A percentile compares a stretch with the other conserved stretches of the same genome.
Conservation (phyloP, 495 filamentous ascomycete species). For the Penicillium chermesinum region DNA sequence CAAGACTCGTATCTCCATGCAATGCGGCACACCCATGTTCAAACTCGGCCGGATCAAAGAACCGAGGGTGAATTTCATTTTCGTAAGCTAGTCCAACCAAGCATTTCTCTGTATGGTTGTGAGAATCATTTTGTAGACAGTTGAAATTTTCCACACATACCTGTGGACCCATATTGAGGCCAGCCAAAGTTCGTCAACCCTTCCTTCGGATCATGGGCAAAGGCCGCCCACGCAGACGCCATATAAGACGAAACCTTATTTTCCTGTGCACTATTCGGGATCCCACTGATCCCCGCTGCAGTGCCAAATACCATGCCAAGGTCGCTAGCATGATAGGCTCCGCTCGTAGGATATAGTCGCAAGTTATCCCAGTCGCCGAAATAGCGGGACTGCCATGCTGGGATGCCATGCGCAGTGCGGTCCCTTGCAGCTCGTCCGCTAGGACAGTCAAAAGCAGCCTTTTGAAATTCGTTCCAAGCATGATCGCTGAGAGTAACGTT, state of each 20-base stretch:
- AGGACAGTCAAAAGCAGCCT: constrained; percentile 44
- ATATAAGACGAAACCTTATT: constrained; percentile 32
- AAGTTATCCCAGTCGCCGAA: constrained; percentile 46
- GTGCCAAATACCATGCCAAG: constrained; percentile 48
- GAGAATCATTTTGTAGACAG: neutral
- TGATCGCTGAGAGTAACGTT: constrained; percentile 19
- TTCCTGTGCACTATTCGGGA: constrained; percentile 24
- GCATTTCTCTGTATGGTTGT: neutral
- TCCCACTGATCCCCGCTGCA: constrained; percentile 29
- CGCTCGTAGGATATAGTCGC: constrained; percentile 37
- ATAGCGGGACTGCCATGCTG: constrained; percentile 50
- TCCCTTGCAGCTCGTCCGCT: constrained; percentile 27
- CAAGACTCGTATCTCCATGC: neutral
- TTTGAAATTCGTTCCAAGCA: constrained; percentile 38
- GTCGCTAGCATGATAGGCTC: constrained; percentile 46
- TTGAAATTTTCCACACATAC: constrained; percentile 10
- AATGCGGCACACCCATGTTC: constrained; percentile 2
- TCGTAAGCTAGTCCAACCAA: constrained; percentile 5
- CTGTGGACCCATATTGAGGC: constrained; percentile 28
- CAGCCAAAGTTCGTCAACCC: constrained; percentile 40
- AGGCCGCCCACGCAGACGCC: constrained; percentile 45
- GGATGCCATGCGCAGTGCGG: constrained; percentile 24
- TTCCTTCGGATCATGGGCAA: constrained; percentile 42
- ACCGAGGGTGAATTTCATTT: neutral
- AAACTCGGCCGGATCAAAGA: constrained; percentile 1